Evolutionary conservation across 1,139 yeast genomes (phyloP), one percentile per base, ranked within the genome.

Genomic region (Tardiomyces blankii): DNA sequence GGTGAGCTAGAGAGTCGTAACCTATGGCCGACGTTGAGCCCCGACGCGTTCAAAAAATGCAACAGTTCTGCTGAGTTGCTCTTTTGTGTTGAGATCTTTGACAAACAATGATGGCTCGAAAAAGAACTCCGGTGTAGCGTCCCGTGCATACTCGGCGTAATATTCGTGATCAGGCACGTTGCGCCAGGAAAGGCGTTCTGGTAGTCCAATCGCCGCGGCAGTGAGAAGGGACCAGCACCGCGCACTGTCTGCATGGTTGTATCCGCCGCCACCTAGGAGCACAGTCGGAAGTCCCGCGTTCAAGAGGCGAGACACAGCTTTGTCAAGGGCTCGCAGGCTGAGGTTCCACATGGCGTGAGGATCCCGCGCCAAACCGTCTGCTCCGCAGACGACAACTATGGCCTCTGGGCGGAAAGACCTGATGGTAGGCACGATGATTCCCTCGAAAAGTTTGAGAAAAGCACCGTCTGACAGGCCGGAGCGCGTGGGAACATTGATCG

Each of bases 251-350:
- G 70, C 60, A 49, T 73, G 76, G 51, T 81, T 77, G 57, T 83
- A 83, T 0, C 94, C 93, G 1, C 93, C 93, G 1, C 94, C 93
- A 0, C 93, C 91, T 1, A 83, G 65, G 7, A 83, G 51, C 45
- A 83, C 55, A 0, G 49, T 78, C 63, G 53, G 70, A 41, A 27
- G 52, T 13, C 41, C 54, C 56, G 54, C 68, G 1, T 58, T 52
- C 2, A 78, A 46, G 0, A 77, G 44, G 3, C 53, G 43, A 11
- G 60, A 45, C 1, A 82, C 62, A 1, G 62, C 65, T 1, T 54
- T 40, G 0, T 74, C 70, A 28, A 72, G 67, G 0, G 83, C 85
- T 40, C 62, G 59, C 5, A 78, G 70, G 0, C 82, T 71, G 47
- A 84, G 59, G 58, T 82, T 82, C 93, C 91, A 84, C 56, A 82